Evolutionary conservation across 169 alveolate genomes (phyloP), one percentile per base, ranked within the genome.

Genomic region (Cystoisospora suis): DNA sequence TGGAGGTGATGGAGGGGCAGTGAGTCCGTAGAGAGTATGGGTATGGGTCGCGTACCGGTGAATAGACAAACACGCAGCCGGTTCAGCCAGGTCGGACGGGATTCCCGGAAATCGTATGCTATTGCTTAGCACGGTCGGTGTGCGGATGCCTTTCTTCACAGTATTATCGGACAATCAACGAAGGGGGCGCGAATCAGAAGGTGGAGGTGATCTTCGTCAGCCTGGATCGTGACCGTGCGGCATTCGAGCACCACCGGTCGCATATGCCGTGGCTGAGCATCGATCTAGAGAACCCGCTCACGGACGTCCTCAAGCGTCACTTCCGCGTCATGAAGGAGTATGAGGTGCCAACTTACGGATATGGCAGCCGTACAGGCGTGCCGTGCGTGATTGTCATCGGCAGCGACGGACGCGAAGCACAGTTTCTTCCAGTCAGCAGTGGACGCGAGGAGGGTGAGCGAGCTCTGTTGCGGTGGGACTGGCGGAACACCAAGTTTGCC

Each of bases 371-470:
- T 77, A 91, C 95, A 12, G 94, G 87, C 70, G 93, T 92, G 0
- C 96, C 96, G 29, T 80, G 94, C 36, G 72, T 94, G 75, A 81
- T 94, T n/a, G 95, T 94, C 75, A 86, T 94, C 5, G 95, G 95
- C n/a, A 77, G 94, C 81, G 96, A 93, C 88, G 96, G 96, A 38
- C 75, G 94, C 32, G 94, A 93, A 56, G 94, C 94, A 1, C 96
- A 94, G 90, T 93, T 93, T 81, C 85, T 94, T 17, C 96, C 90
- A 29, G 75, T 94, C 77, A 69, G 95, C 81, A 91, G 95, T 58
- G 96, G 96, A 44, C 81, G 95, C 56, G 96, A 94, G 47, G 96
- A 94, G 61, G 96, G 96, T 15, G 95, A 91, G 80, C 80, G 94
- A 61, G 96, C 94, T 20, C 58, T 94, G 12, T 77, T 94, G 40